These are phyloP conservation scores for Mycena leptocephala DNA, from an alignment of 768 basidiomycete species.

Conservation along the genomic window DNA sequence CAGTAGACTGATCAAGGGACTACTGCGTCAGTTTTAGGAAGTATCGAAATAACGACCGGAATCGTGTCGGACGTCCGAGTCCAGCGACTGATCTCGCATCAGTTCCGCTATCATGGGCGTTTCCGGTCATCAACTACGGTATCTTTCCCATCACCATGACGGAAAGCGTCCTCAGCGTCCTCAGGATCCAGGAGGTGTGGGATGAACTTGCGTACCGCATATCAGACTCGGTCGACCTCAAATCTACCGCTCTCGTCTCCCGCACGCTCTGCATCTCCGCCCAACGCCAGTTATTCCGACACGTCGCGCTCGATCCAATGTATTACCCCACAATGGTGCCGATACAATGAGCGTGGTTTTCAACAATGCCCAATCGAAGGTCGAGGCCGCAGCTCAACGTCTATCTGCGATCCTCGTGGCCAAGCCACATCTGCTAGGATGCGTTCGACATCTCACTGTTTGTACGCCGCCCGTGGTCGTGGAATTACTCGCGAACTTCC, in stretches of 20 bases:
- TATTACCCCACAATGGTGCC: neutral
- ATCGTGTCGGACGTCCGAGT: no score
- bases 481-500: neutral
- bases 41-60: no score
- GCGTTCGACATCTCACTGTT: neutral
- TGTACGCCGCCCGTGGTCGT: neutral
- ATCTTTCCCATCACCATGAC: neutral
- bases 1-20: no score
- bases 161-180: neutral
- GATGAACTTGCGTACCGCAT: neutral
- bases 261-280: neutral
- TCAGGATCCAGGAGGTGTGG: neutral
- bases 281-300: neutral
- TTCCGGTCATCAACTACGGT: neutral
- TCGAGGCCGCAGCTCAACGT: neutral
- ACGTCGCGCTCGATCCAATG: neutral
- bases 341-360: neutral
- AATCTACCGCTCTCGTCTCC: neutral
- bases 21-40: no score
- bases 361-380: neutral
- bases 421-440: neutral
- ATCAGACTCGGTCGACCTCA: neutral
- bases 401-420: neutral
- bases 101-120: neutral
- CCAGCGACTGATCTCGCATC: neutral